Conservation (phyloP, 306 rosid genomes). For the Prunus salicina region DNA sequence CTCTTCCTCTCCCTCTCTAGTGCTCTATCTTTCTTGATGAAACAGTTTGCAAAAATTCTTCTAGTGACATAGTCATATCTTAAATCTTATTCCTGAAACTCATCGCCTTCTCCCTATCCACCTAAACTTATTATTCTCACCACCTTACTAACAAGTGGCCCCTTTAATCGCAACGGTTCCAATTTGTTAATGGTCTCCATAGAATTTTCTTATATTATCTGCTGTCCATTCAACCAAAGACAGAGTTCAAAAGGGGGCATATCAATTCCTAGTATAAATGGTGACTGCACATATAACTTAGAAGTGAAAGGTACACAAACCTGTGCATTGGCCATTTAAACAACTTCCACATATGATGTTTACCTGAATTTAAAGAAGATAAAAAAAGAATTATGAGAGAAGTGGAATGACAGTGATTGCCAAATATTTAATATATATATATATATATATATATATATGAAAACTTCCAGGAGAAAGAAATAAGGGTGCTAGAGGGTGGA, state of each 20-base stretch:
- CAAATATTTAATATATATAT: not conserved
- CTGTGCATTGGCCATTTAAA: constrained; percentile 70
- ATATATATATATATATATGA: no score
- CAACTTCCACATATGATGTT: constrained; percentile 81
- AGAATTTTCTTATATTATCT: not conserved
- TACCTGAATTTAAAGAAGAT: constrained; percentile 58
- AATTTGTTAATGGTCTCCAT: not conserved
- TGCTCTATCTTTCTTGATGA: not conserved
- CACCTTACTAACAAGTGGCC: not conserved
- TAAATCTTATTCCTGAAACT: not conserved
- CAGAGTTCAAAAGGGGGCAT: not conserved
- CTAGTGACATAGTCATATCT: not conserved
- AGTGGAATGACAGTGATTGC: constrained; percentile 16
- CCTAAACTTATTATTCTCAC: not conserved
- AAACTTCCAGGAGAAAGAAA: not conserved
- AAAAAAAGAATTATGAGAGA: constrained; percentile 9
- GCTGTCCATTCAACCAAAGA: not conserved
- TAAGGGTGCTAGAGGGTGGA: not conserved
- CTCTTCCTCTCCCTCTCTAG: not conserved
- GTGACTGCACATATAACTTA: not conserved
- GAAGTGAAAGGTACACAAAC: constrained; percentile 40
- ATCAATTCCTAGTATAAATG: not conserved
- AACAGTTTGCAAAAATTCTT: not conserved
- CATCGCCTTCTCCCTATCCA: not conserved
- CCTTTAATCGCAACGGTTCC: not conserved